phyloP scores from a whole-genome alignment of 257 asterid species.

The Jacaranda copaia region DNA sequence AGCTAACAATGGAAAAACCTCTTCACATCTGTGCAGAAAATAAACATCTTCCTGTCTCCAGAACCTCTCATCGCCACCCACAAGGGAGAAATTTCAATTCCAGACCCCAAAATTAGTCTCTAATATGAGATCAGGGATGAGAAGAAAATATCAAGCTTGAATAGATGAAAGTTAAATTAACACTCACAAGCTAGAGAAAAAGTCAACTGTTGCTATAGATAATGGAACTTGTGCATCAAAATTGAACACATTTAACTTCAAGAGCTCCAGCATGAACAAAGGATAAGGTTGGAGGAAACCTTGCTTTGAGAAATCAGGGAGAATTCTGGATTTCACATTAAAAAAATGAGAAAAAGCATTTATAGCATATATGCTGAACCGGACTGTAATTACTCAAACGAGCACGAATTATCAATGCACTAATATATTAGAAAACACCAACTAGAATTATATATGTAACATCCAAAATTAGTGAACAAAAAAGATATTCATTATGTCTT shows the following conservation, averaged over 20 bases:
- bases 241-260: not conserved
- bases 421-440: not conserved
- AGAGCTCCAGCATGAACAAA: conserved; percentile 17
- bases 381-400: conserved; percentile 18
- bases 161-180: not conserved
- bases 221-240: not conserved
- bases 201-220: not conserved
- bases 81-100: conserved; percentile 5
- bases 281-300: not conserved
- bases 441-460: not conserved
- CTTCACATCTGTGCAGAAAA: not conserved
- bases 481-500: not conserved
- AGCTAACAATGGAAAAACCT: not conserved
- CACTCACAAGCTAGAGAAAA: not conserved
- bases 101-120: not conserved
- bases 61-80: not conserved
- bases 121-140: not conserved
- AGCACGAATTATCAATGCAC: not conserved
- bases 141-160: not conserved
- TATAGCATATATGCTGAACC: conserved; percentile 17
- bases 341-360: not conserved
- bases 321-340: not conserved
- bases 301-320: not conserved
- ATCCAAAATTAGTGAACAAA: not conserved
- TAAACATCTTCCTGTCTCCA: conserved; percentile 4